phyloP scores from a whole-genome alignment of 805 yeast species.

The Metschnikowia lachancei region DNA sequence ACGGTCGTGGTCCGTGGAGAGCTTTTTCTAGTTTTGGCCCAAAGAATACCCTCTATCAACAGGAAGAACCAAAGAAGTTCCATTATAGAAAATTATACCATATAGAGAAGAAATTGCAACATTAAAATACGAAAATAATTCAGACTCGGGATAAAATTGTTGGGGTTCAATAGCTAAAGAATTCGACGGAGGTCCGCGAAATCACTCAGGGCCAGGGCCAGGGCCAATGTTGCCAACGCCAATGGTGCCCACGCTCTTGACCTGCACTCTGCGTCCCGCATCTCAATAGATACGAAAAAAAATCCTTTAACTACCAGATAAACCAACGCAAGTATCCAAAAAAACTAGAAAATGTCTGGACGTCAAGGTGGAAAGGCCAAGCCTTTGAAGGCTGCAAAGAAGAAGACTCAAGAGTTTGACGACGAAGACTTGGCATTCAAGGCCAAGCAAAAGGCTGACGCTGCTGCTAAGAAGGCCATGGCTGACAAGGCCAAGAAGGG shows the following conservation, averaged over 20 bases:
- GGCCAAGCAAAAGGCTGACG: constrained; percentile 93
- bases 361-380: constrained; percentile 97
- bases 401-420: constrained; percentile 69
- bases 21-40: too few species aligned
- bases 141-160: too few species aligned
- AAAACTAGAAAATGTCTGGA: constrained; percentile 63
- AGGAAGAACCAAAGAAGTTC: too few species aligned
- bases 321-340: background rate
- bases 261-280: background rate
- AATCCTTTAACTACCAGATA: background rate
- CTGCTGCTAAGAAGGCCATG: constrained; percentile 88
- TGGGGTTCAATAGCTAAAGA: too few species aligned
- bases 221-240: too few species aligned
- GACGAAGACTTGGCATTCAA: constrained; percentile 90
- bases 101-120: too few species aligned
- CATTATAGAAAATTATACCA: too few species aligned
- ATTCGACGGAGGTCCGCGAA: too few species aligned
- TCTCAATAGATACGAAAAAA: constrained; percentile 2
- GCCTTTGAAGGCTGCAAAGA: constrained; percentile 86
- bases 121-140: too few species aligned
- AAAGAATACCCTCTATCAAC: too few species aligned
- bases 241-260: background rate
- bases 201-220: too few species aligned
- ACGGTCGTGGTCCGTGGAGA: too few species aligned
- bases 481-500: constrained; percentile 84